Base-by-base conservation (phyloP, 1,284 basidiomycete species). In the Megacollybia platyphylla region DNA sequence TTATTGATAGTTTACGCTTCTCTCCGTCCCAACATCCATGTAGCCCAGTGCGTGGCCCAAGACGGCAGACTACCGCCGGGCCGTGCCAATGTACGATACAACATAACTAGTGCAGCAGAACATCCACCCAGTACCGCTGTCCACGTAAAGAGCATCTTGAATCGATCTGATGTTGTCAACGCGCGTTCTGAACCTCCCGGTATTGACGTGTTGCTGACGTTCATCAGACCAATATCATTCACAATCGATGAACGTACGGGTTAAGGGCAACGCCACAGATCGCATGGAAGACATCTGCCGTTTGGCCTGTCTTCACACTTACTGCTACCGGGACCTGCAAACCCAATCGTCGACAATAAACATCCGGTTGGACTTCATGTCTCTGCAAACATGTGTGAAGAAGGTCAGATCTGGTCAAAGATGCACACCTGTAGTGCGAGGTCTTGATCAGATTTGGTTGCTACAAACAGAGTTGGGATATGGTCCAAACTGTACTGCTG, bases 311-410 rank as follows among this genome's bases (percentile, higher is more conserved):
- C 57, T 84, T 84, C 37, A 94, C 83, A 57, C 87, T 91, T 17
- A 96, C 88, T 2, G 91, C 82, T 37, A 96, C 87, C 18, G 92
- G 92, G 3, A 92, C 87, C 49, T 85, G 85, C 11, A 97, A 66
- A 10, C 80, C 77, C 43, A 94, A 63, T 45, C 89, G 73, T 54
- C 90, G 71, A 57, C 89, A 92, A 61, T 98, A 98, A 9, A 93
- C 89, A 57, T 97, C 94, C 32, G 94, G 94, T 61, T 98, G 94
- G 10, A 97, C 93, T 68, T 97, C 93, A 59, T 97, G 93, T 56
- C 94, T 73, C 84, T 92, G 58, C 43, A 42, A 36, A 24, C 39
- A 11, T 13, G 26, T 31, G 40, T 39, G 18, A 44, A 51, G 11
- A 55, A 39, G 28, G 31, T 40, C 35, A 44, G 34, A 11, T 32